Evolutionary conservation across 1,284 basidiomycete genomes (phyloP).

Genomic region (Cutaneotrichosporon spelunceum): DNA sequence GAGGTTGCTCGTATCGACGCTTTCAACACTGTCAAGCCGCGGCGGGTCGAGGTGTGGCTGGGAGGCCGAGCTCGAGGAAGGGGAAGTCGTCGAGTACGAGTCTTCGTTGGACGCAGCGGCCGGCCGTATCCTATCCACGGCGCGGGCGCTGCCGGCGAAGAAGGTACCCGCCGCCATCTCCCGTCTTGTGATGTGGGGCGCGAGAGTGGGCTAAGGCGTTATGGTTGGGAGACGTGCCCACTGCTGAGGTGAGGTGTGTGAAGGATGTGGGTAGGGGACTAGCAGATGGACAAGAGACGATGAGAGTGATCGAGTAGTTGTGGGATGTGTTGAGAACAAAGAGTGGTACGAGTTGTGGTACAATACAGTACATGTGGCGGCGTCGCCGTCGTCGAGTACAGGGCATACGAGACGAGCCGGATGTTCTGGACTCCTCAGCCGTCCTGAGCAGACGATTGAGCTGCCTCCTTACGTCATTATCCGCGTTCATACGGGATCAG

Average conservation of each 20-base stretch:
- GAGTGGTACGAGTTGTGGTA: too few species aligned
- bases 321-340: too few species aligned
- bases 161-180: neutral
- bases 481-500: too few species aligned
- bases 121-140: neutral
- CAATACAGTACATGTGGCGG: too few species aligned
- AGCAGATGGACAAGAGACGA: too few species aligned
- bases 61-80: neutral
- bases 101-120: neutral
- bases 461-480: too few species aligned
- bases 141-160: neutral
- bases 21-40: neutral
- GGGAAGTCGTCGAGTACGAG: neutral
- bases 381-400: too few species aligned
- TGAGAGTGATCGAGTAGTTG: too few species aligned
- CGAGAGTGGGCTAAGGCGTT: neutral
- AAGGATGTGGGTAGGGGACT: too few species aligned
- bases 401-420: too few species aligned
- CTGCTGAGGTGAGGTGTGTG: neutral
- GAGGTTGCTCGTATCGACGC: conserved; percentile 11
- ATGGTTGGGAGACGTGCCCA: neutral
- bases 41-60: neutral
- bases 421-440: too few species aligned
- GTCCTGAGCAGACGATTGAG: too few species aligned
- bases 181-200: neutral